phyloP scores from a whole-genome alignment of 2,329 filamentous ascomycete species.

The Diaporthe nobilis region DNA sequence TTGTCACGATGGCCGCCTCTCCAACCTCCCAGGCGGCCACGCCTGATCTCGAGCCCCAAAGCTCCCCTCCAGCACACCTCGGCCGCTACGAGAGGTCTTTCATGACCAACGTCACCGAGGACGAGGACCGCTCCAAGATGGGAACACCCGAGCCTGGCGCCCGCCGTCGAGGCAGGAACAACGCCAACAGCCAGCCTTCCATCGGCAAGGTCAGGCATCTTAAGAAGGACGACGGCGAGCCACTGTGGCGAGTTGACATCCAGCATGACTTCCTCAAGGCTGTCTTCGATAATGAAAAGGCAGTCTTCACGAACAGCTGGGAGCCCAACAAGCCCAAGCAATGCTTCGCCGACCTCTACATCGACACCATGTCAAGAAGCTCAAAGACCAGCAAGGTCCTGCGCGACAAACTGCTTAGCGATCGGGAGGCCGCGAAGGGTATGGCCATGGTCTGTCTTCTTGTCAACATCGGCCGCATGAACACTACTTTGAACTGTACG shows the following conservation, averaged over 20 bases:
- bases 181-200: conserved; percentile 53
- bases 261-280: conserved; percentile 88
- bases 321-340: conserved; percentile 75
- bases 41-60: conserved; percentile 61
- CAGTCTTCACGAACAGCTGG: conserved; percentile 93
- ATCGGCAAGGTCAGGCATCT: conserved; percentile 83
- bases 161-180: conserved; percentile 46
- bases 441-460: conserved; percentile 99
- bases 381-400: conserved; percentile 99
- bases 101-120: conserved; percentile 61
- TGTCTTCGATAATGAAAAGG: conserved; percentile 81
- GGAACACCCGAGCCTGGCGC: conserved; percentile 58
- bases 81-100: conserved; percentile 60
- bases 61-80: conserved; percentile 57
- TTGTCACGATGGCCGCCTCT: conserved; percentile 49
- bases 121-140: conserved; percentile 61
- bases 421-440: conserved; percentile 91
- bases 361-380: conserved; percentile 98
- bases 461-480: conserved; percentile 98
- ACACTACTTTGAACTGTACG: conserved; percentile 97
- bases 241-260: conserved; percentile 88
- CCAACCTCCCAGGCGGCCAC: conserved; percentile 57
- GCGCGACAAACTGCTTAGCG: conserved; percentile 94
- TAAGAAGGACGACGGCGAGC: conserved; percentile 91
- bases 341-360: conserved; percentile 95